These are phyloP conservation scores for Prunus dulcis DNA, from an alignment of 306 rosid species.

Conservation along the genomic window DNA sequence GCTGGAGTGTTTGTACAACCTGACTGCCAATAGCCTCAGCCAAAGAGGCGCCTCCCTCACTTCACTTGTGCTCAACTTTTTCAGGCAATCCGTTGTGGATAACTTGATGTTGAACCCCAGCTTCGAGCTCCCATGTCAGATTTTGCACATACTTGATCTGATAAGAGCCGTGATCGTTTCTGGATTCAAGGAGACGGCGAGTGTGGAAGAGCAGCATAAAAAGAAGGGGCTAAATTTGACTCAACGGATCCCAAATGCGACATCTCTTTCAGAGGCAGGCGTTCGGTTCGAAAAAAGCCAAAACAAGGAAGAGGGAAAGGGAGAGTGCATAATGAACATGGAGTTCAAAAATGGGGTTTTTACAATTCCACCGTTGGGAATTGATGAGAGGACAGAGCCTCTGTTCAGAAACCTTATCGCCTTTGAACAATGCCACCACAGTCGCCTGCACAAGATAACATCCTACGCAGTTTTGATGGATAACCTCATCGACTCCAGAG, in stretches of 20 bases:
- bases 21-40: not conserved
- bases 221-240: not conserved
- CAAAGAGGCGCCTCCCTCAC: not conserved
- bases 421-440: slow-evolving; percentile 12
- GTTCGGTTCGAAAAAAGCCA: not conserved
- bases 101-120: not conserved
- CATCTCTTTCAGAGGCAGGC: not conserved
- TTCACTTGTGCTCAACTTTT: not conserved
- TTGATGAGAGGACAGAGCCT: slow-evolving; percentile 14
- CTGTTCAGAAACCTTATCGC: slow-evolving; percentile 9
- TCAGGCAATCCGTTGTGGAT: not conserved
- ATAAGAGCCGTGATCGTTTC: not conserved
- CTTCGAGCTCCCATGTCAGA: not conserved
- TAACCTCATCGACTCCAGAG: not conserved
- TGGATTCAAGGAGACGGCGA: rapidly evolving
- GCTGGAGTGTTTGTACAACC: not conserved
- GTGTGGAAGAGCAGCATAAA: too few species aligned
- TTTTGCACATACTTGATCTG: not conserved
- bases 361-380: not conserved
- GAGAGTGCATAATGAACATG: not conserved
- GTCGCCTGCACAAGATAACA: slow-evolving; percentile 23
- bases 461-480: slow-evolving; percentile 24
- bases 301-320: rapidly evolving
- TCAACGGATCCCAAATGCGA: not conserved
- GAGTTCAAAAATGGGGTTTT: not conserved